Base-by-base conservation (phyloP, 2,329 filamentous ascomycete species). In the Periconia macrospinosa region DNA sequence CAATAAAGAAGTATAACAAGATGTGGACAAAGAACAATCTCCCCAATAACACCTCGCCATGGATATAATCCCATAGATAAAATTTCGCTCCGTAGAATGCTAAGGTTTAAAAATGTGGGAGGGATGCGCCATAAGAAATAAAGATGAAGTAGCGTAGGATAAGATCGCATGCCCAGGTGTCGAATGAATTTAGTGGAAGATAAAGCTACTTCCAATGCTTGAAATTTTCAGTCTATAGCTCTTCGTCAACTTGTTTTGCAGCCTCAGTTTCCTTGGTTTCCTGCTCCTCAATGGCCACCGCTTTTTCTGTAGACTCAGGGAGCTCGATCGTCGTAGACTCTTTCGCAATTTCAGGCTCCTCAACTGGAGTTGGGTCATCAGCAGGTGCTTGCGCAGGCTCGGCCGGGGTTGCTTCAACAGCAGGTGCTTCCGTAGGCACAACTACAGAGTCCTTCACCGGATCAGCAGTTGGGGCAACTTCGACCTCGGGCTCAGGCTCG, bases 11-110 rank as follows among this genome's bases (percentile, higher is more conserved):
- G 48, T 40, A 43, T 48, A n/a, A 41, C 18, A 15, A 42, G 37
- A 7, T 18, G 35, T 50, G 47, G 46, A 19, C 20, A 27, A 20
- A 23, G 14, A 41, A 45, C 9, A 52, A 51, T 46, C 40, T 56
- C 54, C 60, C 53, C 58, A 60, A 59, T 51, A 66, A 63, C 63
- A 66, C 66, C 61, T 47, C 58, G 47, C 55, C 59, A 64, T 66
- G 63, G 57, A 61, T 63, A 65, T 66, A 66, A 64, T 54, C 57
- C 63, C 53, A 58, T 50, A 61, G 61, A 62, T 61, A 61, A 60
- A 63, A 13, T 60, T 14, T 60, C 62, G 70, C 69, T 71, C 69
- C 69, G 58, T 66, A 59, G 71, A 71, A 73, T 71, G 69, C 69
- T 66, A 51, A 58, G 59, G 57, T 37, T 35, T 27, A 56, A 59